Evolutionary conservation across 345 rosid genomes (phyloP), one percentile per base, ranked within the genome.

Genomic region (Anacardium occidentale): DNA sequence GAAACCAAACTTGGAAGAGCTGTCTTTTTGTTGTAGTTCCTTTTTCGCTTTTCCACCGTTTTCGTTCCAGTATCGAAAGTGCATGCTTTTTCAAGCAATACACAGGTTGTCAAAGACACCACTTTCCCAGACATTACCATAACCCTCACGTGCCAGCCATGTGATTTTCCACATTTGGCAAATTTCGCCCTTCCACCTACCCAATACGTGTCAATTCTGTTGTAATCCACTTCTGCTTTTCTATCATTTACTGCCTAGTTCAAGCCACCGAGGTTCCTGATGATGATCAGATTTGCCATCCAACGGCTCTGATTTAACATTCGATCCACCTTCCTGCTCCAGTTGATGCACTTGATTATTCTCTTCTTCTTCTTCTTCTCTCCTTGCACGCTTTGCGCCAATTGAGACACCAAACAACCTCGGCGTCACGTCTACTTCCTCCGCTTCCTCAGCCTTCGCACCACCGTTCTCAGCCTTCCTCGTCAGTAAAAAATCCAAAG

Each of bases 351-450:
- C 74, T 51, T 77, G 60, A 10, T 54, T 67, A n/a, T 68, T 75
- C 42, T 71, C 84, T 48, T 83, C 69, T 13, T 82, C 88, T 13
- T 82, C 88, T 32, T 78, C 90, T 0, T 79, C 90, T 71, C 62
- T 72, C 76, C 91, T 86, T 75, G 75, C 74, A 74, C 98, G 88
- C 77, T 94, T 94, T 10, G 72, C 66, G 55, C 98, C 97, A 4
- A 94, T 90, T 0, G 93, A 82, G 15, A 94, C 97, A 53, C 98
- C 98, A 61, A 94, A 94, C 73, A 94, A 66, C 79, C 85, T 85
- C 11, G 97, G 96, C 0, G 81, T 82, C 73, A 82, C 25, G 52
- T 77, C 86, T 58, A 74, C 83, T 32, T 62, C 83, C 53, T 68
- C 75, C 68, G 8, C 47, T 55, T 0, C 55, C 50, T 72, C 62